Conservation (phyloP, 371 early-diverging fungal species). For the Lichtheimia ornata region DNA sequence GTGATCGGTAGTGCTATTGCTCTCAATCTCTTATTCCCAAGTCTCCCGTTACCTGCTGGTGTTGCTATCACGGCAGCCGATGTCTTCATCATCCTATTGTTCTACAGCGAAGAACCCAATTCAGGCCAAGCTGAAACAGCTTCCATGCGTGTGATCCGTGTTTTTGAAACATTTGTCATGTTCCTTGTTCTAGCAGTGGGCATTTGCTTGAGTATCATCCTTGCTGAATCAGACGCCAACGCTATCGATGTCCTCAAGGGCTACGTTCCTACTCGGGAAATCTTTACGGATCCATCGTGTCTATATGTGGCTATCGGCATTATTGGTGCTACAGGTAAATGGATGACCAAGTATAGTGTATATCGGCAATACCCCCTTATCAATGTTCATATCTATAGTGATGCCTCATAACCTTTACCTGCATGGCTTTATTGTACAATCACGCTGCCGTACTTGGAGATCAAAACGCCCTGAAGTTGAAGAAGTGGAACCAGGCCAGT, state of each 20-base stretch:
- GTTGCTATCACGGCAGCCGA: conserved; percentile 79
- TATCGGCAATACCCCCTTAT: neutral
- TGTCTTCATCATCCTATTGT: conserved; percentile 71
- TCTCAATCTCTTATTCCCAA: conserved; percentile 72
- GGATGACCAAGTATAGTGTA: neutral
- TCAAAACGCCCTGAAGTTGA: conserved; percentile 24
- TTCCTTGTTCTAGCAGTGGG: conserved; percentile 71
- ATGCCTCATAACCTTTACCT: conserved; percentile 81
- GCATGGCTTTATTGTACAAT: conserved; percentile 72
- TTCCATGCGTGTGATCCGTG: conserved; percentile 50
- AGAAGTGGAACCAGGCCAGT: conserved; percentile 6
- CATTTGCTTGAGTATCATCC: conserved; percentile 64
- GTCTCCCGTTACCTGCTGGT: conserved; percentile 72
- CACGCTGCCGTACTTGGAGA: conserved; percentile 46
- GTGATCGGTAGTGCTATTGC: conserved; percentile 88
- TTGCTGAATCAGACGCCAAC: conserved; percentile 61
- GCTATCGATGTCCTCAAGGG: conserved; percentile 68
- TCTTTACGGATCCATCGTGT: conserved; percentile 61
- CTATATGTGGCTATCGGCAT: conserved; percentile 81
- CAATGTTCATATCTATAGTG: conserved; percentile 22
- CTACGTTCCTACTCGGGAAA: conserved; percentile 62
- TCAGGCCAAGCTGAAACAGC: conserved; percentile 10
- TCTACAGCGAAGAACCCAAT: conserved; percentile 54
- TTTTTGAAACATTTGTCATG: conserved; percentile 72
- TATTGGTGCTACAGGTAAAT: conserved; percentile 77